Evolutionary conservation across 1,139 yeast genomes (phyloP).

Genomic region (Saccharomyces hybrid): DNA sequence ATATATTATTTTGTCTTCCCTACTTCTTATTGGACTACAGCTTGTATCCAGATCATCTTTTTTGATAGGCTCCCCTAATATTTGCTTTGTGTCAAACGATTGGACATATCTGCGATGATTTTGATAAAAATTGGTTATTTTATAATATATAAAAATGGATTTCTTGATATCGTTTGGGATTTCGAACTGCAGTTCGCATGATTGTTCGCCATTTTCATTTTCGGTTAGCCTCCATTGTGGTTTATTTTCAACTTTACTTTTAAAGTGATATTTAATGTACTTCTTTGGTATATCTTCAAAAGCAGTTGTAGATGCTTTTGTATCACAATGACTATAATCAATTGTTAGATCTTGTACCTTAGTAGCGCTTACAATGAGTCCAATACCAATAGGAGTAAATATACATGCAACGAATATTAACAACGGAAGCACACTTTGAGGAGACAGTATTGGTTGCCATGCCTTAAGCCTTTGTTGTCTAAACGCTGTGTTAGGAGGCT

Average conservation of each 20-base stretch:
- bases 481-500: constrained; percentile 61
- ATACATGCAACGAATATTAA: constrained; percentile 54
- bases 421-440: constrained; percentile 66
- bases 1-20: constrained; percentile 55
- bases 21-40: constrained; percentile 68
- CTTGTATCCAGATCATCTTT: constrained; percentile 39
- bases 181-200: constrained; percentile 52
- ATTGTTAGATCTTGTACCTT: constrained; percentile 52
- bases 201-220: constrained; percentile 32
- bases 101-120: constrained; percentile 73
- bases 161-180: constrained; percentile 52
- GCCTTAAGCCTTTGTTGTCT: constrained; percentile 71
- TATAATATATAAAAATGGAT: constrained; percentile 61
- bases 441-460: constrained; percentile 78
- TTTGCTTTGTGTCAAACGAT: constrained; percentile 58
- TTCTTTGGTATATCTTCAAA: constrained; percentile 45
- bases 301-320: constrained; percentile 33
- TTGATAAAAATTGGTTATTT: constrained; percentile 65
- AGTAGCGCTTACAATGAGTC: constrained; percentile 50
- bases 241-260: constrained; percentile 30
- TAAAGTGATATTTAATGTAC: constrained; percentile 49
- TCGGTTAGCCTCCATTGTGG: constrained; percentile 50
- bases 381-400: constrained; percentile 70
- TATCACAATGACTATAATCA: constrained; percentile 52
- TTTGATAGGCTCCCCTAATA: constrained; percentile 54